Percentiles rank a stretch among this genome's conserved stretches.
Conservation (phyloP, 1,284 basidiomycete species). For the Entoloma clypeatum region DNA sequence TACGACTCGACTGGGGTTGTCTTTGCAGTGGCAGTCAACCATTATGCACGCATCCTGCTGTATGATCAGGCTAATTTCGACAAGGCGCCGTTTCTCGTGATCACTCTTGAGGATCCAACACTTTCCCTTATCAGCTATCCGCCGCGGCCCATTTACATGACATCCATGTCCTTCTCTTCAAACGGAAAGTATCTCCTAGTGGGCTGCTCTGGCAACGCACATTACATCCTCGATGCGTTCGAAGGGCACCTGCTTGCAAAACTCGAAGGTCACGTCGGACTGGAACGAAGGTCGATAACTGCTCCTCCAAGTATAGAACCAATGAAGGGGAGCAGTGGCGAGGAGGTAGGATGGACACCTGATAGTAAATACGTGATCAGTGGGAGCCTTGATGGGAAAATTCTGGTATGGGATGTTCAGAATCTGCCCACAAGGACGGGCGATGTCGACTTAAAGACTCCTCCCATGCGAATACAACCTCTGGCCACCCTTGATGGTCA, state of each 20-base stretch:
- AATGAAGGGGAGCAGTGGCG: constrained; percentile 75
- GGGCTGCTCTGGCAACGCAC: constrained; percentile 88
- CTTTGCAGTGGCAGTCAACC: constrained; percentile 90
- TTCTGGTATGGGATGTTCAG: constrained; percentile 79
- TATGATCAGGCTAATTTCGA: constrained; percentile 91
- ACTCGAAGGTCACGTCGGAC: constrained; percentile 76
- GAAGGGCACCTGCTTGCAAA: constrained; percentile 80
- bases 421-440: constrained; percentile 48
- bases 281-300: constrained; percentile 64
- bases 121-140: constrained; percentile 72
- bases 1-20: constrained; percentile 90
- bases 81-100: constrained; percentile 84
- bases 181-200: constrained; percentile 89
- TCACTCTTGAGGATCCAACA: constrained; percentile 79
- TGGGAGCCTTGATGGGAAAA: constrained; percentile 79
- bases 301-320: constrained; percentile 63
- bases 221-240: constrained; percentile 91
- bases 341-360: constrained; percentile 90
- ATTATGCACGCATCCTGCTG: constrained; percentile 79
- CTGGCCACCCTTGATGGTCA: constrained; percentile 67
- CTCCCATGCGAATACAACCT: constrained; percentile 54
- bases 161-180: constrained; percentile 86
- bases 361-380: constrained; percentile 86
- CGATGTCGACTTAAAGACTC: constrained; percentile 48
- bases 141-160: constrained; percentile 87